Conservation (phyloP, 2,329 filamentous ascomycete genomes). For the Sclerotinia trifoliorum region DNA sequence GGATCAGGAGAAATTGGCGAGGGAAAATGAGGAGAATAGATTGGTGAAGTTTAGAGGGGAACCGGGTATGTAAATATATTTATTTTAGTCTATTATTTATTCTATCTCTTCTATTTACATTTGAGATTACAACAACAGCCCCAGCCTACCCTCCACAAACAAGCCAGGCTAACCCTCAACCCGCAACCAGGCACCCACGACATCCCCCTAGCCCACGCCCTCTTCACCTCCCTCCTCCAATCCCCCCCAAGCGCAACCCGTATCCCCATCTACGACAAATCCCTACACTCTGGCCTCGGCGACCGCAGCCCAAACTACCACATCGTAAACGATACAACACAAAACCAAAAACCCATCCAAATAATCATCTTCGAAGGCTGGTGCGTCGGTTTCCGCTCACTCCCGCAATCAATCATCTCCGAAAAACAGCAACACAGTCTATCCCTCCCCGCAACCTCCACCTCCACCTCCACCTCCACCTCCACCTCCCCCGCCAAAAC, state of each 20-base stretch:
- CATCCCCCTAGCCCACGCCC: constrained; percentile 51
- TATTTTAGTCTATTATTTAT: neutral
- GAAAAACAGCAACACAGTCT: constrained; percentile 42
- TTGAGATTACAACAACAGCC: no score
- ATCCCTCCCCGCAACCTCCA: constrained; percentile 34
- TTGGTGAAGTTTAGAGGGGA: constrained; percentile 66
- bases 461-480: neutral
- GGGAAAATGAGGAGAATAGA: constrained; percentile 54
- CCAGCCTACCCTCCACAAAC: neutral
- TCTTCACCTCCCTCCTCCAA: constrained; percentile 54
- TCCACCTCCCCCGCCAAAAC: no score
- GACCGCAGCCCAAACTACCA: constrained; percentile 58
- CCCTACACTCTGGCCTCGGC: constrained; percentile 59
- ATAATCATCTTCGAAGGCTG: constrained; percentile 71
- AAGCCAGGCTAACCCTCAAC: constrained; percentile 49
- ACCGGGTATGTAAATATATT: constrained; percentile 46
- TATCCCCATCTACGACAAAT: constrained; percentile 69
- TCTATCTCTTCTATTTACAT: neutral
- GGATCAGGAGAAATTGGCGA: constrained; percentile 53
- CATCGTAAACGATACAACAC: constrained; percentile 41
- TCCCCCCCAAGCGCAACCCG: constrained; percentile 43
- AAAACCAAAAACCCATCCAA: constrained; percentile 32
- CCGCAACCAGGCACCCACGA: constrained; percentile 56
- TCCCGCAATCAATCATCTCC: constrained; percentile 48
- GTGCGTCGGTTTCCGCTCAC: constrained; percentile 66